Evolutionary conservation across 192 early-diverging fungal species (phyloP), one percentile per base, ranked within the genome.

Genomic region (Endogone sp.): DNA sequence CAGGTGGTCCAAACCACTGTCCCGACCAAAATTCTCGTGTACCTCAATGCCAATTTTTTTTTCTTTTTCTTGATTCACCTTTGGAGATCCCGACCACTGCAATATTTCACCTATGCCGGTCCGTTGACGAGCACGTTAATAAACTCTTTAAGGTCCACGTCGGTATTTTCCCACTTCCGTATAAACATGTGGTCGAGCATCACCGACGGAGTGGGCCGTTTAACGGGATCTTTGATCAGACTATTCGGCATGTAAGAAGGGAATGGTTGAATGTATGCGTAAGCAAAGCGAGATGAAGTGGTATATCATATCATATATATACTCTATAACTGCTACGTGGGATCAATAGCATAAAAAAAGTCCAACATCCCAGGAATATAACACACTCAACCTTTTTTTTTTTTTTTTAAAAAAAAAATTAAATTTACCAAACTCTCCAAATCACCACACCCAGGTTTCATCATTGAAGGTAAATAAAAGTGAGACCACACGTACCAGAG

Each of bases 131-230:
- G 37, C 16, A 11, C 9, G 6, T 16, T 49, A 16, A 49, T 16
- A 16, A 49, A 49, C 16, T 49, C 16, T 56, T 85, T 84, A 28
- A 93, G 77, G 56, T 92, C 85, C 28, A 93, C 80, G 37, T 80
- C 77, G 59, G 81, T 81, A 29, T 79, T 71, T 55, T 79, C 82
- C 54, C 88, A 85, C 44, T 76, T 85, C 56, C 75, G 71, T 60
- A 94, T 90, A 63, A 92, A 91, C 3, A 88, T 85, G 71, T 92
- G 91, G 24, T 79, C 65, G 31, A 91, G 74, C 70, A 95, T 87
- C 68, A 84, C 81, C 56, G 81, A 73, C 0, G 92, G 92, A 16
- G 87, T 84, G 0, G 92, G 93, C 11, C 93, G 78, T 16, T 76
- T 75, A 20, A 71, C 72, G 16, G 90, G 88, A 37, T 93, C 89